Percentiles rank a stretch among this genome's conserved stretches.
These are phyloP conservation scores for Penicillium vulpinum DNA, from an alignment of 2,329 filamentous ascomycete genomes.

Conservation along the genomic window DNA sequence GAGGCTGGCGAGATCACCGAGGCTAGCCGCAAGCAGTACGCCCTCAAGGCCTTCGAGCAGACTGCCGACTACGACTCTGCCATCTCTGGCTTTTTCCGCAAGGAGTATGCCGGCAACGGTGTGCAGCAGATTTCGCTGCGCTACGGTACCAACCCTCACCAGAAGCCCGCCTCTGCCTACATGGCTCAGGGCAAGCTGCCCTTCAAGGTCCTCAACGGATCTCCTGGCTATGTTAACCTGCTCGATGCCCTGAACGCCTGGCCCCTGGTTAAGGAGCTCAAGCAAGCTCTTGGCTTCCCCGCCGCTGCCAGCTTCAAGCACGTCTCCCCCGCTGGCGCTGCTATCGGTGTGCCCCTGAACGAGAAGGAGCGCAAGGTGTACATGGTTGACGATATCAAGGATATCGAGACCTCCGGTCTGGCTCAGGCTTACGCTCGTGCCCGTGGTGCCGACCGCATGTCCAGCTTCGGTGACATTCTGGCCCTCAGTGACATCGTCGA, in stretches of 20 bases:
- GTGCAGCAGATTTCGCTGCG: conserved; percentile 80
- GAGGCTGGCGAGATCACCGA: conserved; percentile 83
- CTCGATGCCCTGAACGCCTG: conserved; percentile 95
- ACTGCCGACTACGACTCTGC: conserved; percentile 95
- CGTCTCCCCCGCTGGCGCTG: conserved; percentile 92
- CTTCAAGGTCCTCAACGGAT: conserved; percentile 89
- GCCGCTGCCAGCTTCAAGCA: conserved; percentile 99
- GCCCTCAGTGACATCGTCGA: conserved; percentile 90
- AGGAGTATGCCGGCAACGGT: conserved; percentile 87
- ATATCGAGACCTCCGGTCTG: conserved; percentile 79
- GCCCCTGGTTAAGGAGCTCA: conserved; percentile 95
- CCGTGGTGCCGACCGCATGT: conserved; percentile 96
- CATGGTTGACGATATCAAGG: conserved; percentile 94
- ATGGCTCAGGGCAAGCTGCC: conserved; percentile 72
- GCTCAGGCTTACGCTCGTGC: conserved; percentile 96
- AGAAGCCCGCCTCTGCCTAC: conserved; percentile 91
- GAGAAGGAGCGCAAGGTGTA: conserved; percentile 94
- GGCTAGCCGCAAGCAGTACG: conserved; percentile 80
- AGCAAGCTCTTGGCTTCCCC: conserved; percentile 79
- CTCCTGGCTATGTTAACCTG: conserved; percentile 96
- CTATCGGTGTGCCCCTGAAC: conserved; percentile 83
- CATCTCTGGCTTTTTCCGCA: conserved; percentile 96
- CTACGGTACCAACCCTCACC: conserved; percentile 96
- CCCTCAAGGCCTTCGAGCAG: conserved; percentile 97
- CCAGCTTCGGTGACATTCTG: conserved; percentile 95